Percentiles rank a stretch among this genome's conserved stretches.
phyloP scores from a whole-genome alignment of 148 eudicot genomes.

The Linanthus parryae region DNA sequence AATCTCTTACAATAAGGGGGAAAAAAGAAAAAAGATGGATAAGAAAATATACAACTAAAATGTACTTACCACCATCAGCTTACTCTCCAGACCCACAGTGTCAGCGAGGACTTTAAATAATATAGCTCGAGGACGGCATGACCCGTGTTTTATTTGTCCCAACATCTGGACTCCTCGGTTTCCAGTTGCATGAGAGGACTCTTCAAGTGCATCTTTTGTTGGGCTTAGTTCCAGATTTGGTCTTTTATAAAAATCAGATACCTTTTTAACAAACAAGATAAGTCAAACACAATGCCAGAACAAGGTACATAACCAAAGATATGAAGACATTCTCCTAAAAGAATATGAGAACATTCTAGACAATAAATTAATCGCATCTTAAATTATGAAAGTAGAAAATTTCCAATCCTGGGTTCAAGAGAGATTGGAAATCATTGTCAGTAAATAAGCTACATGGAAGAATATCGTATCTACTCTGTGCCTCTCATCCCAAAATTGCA shows the following conservation, averaged over 20 bases:
- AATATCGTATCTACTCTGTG: neutral
- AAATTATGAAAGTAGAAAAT: no score
- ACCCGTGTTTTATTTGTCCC: constrained; percentile 93
- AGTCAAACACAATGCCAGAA: constrained; percentile 10
- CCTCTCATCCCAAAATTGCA: neutral
- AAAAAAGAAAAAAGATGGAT: no score
- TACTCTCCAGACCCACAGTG: constrained; percentile 91
- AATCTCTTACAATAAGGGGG: no score
- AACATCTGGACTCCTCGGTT: constrained; percentile 75
- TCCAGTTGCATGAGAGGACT: constrained; percentile 42
- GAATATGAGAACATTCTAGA: neutral
- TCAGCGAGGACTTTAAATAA: constrained; percentile 95
- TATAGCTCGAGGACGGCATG: constrained; percentile 98
- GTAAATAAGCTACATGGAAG: neutral
- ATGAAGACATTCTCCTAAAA: neutral
- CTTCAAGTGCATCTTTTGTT: constrained; percentile 53
- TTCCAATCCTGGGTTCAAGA: no score
- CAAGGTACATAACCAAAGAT: neutral
- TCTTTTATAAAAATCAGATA: constrained; percentile 76
- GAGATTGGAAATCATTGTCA: neutral
- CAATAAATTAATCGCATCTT: no score
- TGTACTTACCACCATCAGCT: constrained; percentile 94
- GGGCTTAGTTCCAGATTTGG: constrained; percentile 80
- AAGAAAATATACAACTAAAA: no score
- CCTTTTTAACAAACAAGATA: constrained; percentile 32